These are phyloP conservation scores for Hyparrhenia diplandra DNA, from an alignment of 176 grass and related monocot genomes.

Conservation along the genomic window DNA sequence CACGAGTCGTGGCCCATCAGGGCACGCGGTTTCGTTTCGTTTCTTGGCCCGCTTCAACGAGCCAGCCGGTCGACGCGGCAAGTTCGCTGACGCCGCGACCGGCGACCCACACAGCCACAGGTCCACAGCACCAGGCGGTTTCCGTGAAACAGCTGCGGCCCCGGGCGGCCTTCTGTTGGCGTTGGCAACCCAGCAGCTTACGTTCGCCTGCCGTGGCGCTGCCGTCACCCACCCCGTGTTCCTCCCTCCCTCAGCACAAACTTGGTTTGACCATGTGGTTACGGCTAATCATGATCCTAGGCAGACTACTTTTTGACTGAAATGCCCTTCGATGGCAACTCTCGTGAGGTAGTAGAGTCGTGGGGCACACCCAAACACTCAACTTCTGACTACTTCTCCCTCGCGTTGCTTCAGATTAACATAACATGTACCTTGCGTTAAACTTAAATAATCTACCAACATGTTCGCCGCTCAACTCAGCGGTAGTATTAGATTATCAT, in stretches of 20 bases:
- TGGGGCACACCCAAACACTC: neutral
- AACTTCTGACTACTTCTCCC: neutral
- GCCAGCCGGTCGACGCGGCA: neutral
- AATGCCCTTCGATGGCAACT: neutral
- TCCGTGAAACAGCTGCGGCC: slow-evolving; percentile 4
- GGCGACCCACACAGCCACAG: too few species aligned
- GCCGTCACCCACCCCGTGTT: neutral
- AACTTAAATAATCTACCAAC: too few species aligned
- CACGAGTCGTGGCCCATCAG: neutral
- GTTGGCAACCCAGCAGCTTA: neutral
- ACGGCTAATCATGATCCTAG: neutral
- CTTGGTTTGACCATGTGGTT: neutral
- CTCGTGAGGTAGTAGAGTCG: neutral
- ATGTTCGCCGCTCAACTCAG: too few species aligned
- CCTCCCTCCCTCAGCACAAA: neutral
- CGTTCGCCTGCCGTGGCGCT: neutral
- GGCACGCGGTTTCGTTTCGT: slow-evolving; percentile 9
- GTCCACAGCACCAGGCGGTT: neutral
- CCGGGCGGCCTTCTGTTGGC: too few species aligned
- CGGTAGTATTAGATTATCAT: too few species aligned
- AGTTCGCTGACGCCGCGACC: neutral
- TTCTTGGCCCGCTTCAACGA: neutral
- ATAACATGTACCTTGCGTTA: too few species aligned
- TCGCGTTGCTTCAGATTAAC: neutral
- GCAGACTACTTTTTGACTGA: neutral